These are phyloP conservation scores for Yamadazyma atlantica DNA, from an alignment of 1,139 yeast genomes.

Conservation along the genomic window DNA sequence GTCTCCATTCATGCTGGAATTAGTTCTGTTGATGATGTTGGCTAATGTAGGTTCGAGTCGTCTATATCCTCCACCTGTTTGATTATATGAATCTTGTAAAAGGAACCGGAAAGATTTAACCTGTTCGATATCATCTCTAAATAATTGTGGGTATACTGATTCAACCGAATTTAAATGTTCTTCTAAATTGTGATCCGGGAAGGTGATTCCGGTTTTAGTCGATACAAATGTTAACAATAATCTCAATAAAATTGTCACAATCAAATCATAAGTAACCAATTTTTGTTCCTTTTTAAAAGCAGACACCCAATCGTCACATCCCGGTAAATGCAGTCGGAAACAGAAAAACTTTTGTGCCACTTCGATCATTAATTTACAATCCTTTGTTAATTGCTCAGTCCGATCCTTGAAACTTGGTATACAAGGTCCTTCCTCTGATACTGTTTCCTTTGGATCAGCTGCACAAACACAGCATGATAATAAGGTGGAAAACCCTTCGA, in stretches of 20 bases:
- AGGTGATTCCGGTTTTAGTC: conserved; percentile 12
- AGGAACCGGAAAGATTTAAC: conserved; percentile 4
- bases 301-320: conserved; percentile 2
- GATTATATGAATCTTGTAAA: conserved; percentile 2
- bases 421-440: too few species aligned
- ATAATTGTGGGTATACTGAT: conserved; percentile 21
- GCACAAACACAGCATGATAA: conserved; percentile 27
- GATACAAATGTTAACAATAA: conserved; percentile 18
- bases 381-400: conserved; percentile 14
- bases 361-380: conserved; percentile 28
- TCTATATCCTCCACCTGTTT: neutral
- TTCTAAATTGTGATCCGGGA: conserved; percentile 15
- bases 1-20: too few species aligned
- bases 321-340: conserved; percentile 2
- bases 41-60: conserved; percentile 11
- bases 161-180: conserved; percentile 19
- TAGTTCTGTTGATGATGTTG: conserved; percentile 11
- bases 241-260: conserved; percentile 21
- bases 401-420: conserved; percentile 14
- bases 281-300: conserved; percentile 16
- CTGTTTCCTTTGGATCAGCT: neutral
- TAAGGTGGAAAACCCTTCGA: conserved; percentile 32
- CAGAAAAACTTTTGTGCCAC: conserved; percentile 15
- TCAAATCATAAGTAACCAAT: conserved; percentile 16
- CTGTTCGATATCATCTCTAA: conserved; percentile 11